Evolutionary conservation across 257 asterid species (phyloP).

Genomic region (Solanum neorickii): DNA sequence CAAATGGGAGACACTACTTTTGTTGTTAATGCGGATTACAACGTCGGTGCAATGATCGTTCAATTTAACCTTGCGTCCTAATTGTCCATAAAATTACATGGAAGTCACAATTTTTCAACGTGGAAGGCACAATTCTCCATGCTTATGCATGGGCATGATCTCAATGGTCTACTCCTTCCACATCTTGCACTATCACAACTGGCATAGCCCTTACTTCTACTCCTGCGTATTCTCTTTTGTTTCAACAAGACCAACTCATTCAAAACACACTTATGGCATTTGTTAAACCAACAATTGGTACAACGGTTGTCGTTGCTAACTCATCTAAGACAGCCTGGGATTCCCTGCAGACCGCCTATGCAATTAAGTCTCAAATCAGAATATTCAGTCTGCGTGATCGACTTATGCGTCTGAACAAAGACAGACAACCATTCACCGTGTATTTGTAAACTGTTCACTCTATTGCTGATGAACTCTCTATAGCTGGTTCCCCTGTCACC

Average conservation of each 20-base stretch:
- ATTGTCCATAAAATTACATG: background rate
- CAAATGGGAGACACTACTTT: background rate
- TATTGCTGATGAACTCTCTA: background rate
- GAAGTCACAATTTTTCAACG: background rate
- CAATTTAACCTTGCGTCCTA: background rate
- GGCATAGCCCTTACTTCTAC: background rate
- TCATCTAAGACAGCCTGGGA: background rate
- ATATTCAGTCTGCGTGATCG: background rate
- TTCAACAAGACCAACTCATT: background rate
- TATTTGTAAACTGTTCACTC: no score
- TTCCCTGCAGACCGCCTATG: background rate
- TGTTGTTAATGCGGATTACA: background rate
- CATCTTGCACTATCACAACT: background rate
- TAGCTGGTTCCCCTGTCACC: background rate
- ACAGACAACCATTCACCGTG: background rate
- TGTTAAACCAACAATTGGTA: background rate
- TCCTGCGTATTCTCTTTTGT: background rate
- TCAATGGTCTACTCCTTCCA: background rate
- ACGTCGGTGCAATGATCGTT: background rate
- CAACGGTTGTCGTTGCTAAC: background rate
- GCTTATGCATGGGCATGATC: background rate
- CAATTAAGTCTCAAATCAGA: background rate
- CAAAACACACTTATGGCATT: background rate
- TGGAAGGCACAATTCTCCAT: background rate
- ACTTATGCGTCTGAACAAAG: background rate